Evolutionary conservation across 768 basidiomycete species (phyloP), one percentile per base, ranked within the genome.

Genomic region (Fomitopsis pulvina): DNA sequence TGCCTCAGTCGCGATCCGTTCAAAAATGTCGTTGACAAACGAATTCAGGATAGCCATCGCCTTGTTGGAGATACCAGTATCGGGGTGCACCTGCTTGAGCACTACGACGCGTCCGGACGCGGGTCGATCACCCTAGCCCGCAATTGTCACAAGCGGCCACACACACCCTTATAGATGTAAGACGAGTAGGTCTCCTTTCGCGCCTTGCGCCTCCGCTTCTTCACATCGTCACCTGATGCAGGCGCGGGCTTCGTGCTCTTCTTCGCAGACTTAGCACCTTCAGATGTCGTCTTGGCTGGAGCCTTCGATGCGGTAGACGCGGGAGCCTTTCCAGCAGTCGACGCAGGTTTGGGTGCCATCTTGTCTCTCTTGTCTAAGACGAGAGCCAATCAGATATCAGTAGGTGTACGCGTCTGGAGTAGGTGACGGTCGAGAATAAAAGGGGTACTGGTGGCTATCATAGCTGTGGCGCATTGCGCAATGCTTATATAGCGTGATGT

Each of bases 61-160:
- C 78, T 95, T 95, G 83, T 96, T 97, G 48, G 93, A 94, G 74
- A 97, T 97, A 85, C 94, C 95, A 45, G 92, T 98, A 64, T 97
- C 95, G 45, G 94, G 92, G 76, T 97, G 95, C 52, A 97, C 94
- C 74, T 97, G 92, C 72, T 91, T 92, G 54, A 95, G 81, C 60
- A 94, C 92, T 92, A 60, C n/a, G 37, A 21, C 30, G 47, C 38
- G 25, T 4, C 39, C 6, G 21, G 22, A 9, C 4, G 26, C 30
- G 37, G 22, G 24, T 18, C 38, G 47, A 39, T 12, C 5, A n/a
- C n/a, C 2, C 12, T 45, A 21, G 20, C 11, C 20, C 12, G 41
- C n/a, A 43, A 29, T 25, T 32, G 38, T 39, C 1, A 26, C 16
- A 9, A 18, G n/a, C 25, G 9, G 29, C 32, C 57, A 62, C n/a